A percentile compares a stretch with the other conserved stretches of the same genome.
These are phyloP conservation scores for Entomortierella beljakovae DNA, from an alignment of 192 early-diverging fungal genomes.

Conservation along the genomic window DNA sequence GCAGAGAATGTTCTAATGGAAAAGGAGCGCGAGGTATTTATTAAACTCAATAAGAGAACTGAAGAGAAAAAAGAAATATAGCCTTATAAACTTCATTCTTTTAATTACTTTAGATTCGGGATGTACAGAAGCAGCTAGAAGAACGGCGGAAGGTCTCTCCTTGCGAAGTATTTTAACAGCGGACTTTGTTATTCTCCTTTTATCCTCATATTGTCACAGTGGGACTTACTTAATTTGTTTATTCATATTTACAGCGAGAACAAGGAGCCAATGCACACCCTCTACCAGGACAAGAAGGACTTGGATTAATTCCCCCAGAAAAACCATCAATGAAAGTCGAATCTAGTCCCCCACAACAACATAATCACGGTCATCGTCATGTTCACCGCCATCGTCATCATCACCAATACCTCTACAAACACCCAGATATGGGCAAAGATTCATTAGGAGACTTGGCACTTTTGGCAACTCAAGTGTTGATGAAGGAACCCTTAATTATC, in stretches of 20 bases:
- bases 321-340: not conserved
- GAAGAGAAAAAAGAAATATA: too few species aligned
- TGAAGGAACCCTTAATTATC: conserved; percentile 26
- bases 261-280: not conserved
- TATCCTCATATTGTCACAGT: too few species aligned
- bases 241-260: conserved; percentile 5
- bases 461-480: conserved; percentile 31
- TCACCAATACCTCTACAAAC: conserved; percentile 27
- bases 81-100: too few species aligned
- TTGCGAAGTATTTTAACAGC: not conserved
- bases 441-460: conserved; percentile 38
- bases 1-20: conserved; percentile 12
- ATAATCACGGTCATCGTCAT: conserved; percentile 40
- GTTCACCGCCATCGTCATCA: conserved; percentile 44
- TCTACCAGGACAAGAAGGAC: conserved; percentile 10
- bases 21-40: conserved; percentile 38
- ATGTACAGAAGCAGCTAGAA: conserved; percentile 27
- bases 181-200: not conserved
- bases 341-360: not conserved
- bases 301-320: not conserved
- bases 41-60: too few species aligned
- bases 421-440: conserved; percentile 1
- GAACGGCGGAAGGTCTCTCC: conserved; percentile 33
- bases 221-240: too few species aligned
- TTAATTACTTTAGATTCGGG: conserved; percentile 35